phyloP scores from a whole-genome alignment of 306 rosid species.

The Lathyrus tuberosus region DNA sequence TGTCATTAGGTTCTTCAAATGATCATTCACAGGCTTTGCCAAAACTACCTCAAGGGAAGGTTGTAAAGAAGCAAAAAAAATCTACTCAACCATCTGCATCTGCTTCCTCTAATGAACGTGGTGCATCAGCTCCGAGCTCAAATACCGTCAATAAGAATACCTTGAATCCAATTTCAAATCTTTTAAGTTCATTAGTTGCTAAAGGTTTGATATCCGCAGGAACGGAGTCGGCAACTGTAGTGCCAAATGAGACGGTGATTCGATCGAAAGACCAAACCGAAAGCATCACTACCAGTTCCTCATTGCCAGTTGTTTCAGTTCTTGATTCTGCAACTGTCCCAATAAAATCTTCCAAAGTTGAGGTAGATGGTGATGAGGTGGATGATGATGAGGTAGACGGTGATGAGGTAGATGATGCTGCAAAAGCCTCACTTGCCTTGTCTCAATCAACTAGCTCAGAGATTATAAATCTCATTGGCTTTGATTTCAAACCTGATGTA shows the following conservation, averaged over 20 bases:
- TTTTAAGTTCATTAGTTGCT: constrained; percentile 87
- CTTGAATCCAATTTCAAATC: constrained; percentile 69
- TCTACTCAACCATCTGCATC: constrained; percentile 49
- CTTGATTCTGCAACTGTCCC: constrained; percentile 52
- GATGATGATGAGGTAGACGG: too few relatives aligned
- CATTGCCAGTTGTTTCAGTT: constrained; percentile 50
- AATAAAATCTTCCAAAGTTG: constrained; percentile 46
- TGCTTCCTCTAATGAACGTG: constrained; percentile 53
- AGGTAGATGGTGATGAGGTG: constrained; percentile 38
- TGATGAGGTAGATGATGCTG: constrained; percentile 42
- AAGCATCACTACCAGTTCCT: constrained; percentile 41
- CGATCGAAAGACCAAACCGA: constrained; percentile 51
- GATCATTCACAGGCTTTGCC: constrained; percentile 47
- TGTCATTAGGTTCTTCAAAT: constrained; percentile 46
- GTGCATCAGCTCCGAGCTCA: constrained; percentile 52
- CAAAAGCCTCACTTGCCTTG: constrained; percentile 41
- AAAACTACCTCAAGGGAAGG: constrained; percentile 52
- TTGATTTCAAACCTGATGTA: constrained; percentile 74
- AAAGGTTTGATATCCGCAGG: constrained; percentile 91
- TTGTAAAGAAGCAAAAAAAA: constrained; percentile 46
- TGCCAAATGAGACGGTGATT: constrained; percentile 43
- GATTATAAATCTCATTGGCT: constrained; percentile 66
- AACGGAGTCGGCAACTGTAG: constrained; percentile 47
- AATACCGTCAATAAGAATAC: constrained; percentile 48
- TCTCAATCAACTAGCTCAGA: constrained; percentile 52